Conservation (phyloP, 2,329 filamentous ascomycete species). For the Alternaria sp. region DNA sequence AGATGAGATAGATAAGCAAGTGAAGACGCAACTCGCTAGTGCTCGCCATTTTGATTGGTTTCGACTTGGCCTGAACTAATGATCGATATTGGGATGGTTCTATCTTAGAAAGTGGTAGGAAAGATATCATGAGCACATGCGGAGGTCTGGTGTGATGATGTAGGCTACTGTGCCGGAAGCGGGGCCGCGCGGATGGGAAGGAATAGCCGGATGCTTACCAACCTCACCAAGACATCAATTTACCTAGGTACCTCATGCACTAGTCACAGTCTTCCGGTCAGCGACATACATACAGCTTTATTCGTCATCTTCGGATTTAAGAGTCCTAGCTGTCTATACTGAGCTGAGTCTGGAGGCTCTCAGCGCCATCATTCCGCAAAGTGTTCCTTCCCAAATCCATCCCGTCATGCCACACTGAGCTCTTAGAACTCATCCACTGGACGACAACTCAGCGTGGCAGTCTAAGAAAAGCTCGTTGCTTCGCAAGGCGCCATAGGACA, state of each 20-base stretch:
- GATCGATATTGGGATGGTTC: fast-evolving
- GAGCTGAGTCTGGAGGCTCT: not conserved
- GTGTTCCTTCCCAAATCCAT: no score
- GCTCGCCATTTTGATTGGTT: not conserved
- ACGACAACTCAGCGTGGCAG: no score
- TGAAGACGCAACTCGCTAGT: constrained; percentile 9
- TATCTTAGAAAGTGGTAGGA: not conserved
- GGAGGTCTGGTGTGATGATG: constrained; percentile 4
- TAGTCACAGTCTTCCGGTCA: not conserved
- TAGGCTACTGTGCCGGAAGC: constrained; percentile 9
- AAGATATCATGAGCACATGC: not conserved
- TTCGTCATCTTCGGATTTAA: not conserved
- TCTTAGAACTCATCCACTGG: no score
- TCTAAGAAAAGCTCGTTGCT: no score
- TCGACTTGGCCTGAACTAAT: no score
- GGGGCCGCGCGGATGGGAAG: constrained; percentile 7
- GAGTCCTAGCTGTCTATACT: not conserved
- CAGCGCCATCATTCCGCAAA: not conserved
- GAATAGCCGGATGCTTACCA: constrained; percentile 18
- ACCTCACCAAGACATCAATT: not conserved
- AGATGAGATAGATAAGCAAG: not conserved
- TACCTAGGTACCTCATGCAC: not conserved
- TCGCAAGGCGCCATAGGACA: no score
- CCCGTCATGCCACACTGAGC: no score
- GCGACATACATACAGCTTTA: not conserved